Evolutionary conservation across 2,329 filamentous ascomycete species (phyloP).

Genomic region (Plenodomus lindquistii): DNA sequence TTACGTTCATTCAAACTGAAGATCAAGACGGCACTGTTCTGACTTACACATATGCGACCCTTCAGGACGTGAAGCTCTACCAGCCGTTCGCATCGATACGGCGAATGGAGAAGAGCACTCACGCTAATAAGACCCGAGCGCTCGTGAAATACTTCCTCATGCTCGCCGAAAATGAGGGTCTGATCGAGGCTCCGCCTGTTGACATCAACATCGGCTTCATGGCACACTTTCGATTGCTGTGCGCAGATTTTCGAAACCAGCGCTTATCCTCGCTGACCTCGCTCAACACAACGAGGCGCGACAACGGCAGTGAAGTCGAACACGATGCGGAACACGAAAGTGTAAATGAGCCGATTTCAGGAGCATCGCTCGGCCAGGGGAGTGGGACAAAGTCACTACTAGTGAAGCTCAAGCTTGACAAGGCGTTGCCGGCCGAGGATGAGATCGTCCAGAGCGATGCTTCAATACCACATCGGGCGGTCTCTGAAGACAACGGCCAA

Average conservation of each 20-base stretch:
- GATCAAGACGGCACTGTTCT: neutral
- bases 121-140: conserved; percentile 6
- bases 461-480: too few species aligned
- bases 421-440: too few species aligned
- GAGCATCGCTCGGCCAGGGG: too few species aligned
- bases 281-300: neutral
- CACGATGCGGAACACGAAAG: too few species aligned
- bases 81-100: neutral
- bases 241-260: neutral
- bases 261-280: neutral
- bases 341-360: too few species aligned
- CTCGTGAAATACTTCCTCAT: conserved; percentile 15
- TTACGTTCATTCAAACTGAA: neutral
- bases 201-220: neutral
- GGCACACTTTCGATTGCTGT: neutral
- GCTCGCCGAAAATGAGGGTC: conserved; percentile 12
- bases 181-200: neutral
- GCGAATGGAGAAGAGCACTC: neutral
- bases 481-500: too few species aligned
- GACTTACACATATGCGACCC: neutral
- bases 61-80: neutral
- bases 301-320: neutral
- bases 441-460: too few species aligned
- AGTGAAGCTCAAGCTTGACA: neutral
- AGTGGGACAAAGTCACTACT: too few species aligned